A percentile compares a stretch with the other conserved stretches of the same genome.
Evolutionary conservation across 768 basidiomycete genomes (phyloP).

Genomic region (Tremella yokohamensis): DNA sequence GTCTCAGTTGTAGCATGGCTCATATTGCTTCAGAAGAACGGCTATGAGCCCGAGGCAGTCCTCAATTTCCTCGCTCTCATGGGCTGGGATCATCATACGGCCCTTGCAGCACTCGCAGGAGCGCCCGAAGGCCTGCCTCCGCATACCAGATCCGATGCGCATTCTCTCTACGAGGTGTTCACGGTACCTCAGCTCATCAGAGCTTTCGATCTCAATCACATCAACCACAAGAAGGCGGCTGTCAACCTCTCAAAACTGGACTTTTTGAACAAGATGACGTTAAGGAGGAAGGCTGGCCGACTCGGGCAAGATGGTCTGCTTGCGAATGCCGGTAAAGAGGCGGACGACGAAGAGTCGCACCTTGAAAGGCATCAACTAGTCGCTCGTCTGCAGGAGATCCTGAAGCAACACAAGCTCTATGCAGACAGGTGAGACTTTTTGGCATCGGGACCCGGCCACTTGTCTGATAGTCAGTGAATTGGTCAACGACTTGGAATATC

Average conservation of each 20-base stretch:
- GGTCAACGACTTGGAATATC: constrained; percentile 54
- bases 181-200: constrained; percentile 63
- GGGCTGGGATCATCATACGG: constrained; percentile 73
- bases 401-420: constrained; percentile 37
- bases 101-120: constrained; percentile 38
- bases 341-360: constrained; percentile 6
- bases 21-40: constrained; percentile 51
- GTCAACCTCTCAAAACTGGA: constrained; percentile 76
- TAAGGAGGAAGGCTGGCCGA: constrained; percentile 60
- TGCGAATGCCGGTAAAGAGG: constrained; percentile 23
- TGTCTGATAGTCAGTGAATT: constrained; percentile 22
- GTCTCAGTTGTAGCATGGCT: background rate
- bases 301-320: constrained; percentile 53
- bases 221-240: constrained; percentile 80
- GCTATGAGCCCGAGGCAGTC: constrained; percentile 85
- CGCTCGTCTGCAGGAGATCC: constrained; percentile 52
- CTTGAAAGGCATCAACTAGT: constrained; percentile 57
- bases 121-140: constrained; percentile 15
- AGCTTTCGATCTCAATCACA: constrained; percentile 70
- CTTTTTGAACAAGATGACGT: constrained; percentile 82
- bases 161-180: constrained; percentile 43
- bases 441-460: background rate
- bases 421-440: constrained; percentile 28
- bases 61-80: constrained; percentile 90
- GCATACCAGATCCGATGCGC: constrained; percentile 32